phyloP scores from a whole-genome alignment of 495 filamentous ascomycete species.

The Cairneyella variabilis region DNA sequence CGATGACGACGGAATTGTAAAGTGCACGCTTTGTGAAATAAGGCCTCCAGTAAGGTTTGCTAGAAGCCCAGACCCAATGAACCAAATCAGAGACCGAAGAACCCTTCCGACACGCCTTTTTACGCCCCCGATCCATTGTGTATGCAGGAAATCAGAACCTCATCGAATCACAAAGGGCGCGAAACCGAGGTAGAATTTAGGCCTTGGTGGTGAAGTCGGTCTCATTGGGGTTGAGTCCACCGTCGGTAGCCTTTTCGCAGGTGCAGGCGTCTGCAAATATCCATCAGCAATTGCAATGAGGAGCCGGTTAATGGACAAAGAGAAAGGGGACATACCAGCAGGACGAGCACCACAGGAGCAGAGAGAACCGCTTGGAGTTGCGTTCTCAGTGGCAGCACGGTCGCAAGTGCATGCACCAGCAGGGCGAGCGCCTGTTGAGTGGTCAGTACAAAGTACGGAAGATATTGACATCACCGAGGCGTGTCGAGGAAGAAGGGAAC shows the following conservation, averaged over 20 bases:
- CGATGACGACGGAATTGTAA: too few species aligned
- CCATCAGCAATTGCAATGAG: too few species aligned
- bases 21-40: too few species aligned
- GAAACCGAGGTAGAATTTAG: slow-evolving; percentile 24
- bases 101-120: too few species aligned
- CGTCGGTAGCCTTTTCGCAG: slow-evolving; percentile 68
- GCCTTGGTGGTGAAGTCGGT: slow-evolving; percentile 75
- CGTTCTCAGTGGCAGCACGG: slow-evolving; percentile 69
- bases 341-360: slow-evolving; percentile 79
- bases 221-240: slow-evolving; percentile 56
- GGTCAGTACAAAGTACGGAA: background rate
- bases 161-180: too few species aligned
- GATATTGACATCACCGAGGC: slow-evolving; percentile 36
- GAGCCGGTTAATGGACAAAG: too few species aligned
- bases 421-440: slow-evolving; percentile 45
- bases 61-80: too few species aligned
- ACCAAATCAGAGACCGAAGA: too few species aligned
- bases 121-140: too few species aligned
- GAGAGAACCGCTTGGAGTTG: slow-evolving; percentile 46
- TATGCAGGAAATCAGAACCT: too few species aligned
- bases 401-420: slow-evolving; percentile 82
- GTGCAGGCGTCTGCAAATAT: slow-evolving; percentile 64
- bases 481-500: slow-evolving; percentile 22
- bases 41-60: too few species aligned
- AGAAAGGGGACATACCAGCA: slow-evolving; percentile 47